Evolutionary conservation across 2,329 filamentous ascomycete genomes (phyloP), one percentile per base, ranked within the genome.

Genomic region (Colletotrichum magnum): DNA sequence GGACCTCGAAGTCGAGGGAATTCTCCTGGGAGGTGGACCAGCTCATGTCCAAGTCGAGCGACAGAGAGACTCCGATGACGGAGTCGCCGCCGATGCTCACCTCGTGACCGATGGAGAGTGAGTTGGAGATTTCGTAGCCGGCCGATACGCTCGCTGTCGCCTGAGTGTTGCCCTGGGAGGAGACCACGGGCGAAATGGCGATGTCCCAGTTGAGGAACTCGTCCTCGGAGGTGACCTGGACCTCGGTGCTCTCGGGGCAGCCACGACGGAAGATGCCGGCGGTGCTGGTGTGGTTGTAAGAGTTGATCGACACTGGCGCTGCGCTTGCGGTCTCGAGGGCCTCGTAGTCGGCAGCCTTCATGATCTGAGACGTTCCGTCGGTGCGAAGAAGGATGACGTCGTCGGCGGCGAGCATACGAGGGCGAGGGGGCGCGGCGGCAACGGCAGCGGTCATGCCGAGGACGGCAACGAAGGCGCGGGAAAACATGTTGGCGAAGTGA

Each of bases 131-230:
- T 4, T 68, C 61, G 72, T 77, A 80, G 12, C 81, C 81, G 13
- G 72, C 51, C 5, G 73, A 73, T 12, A 79, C 71, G 6, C 77
- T 56, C 3, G 81, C 75, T 5, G 54, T 68, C 47, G 78, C 73
- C 3, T 58, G 73, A 26, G 36, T 41, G 24, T 72, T 74, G 2
- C 74, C 75, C 9, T 71, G 74, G 5, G 78, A 78, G 41, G 75
- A 74, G 10, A 78, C 72, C 5, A 82, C 74, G 9, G 75, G 74
- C 10, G 80, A 82, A 72, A 81, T 79, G 51, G 72, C 73, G 1
- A 79, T 71, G 60, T 83, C 81, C 80, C 79, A 82, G 72, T 80
- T 79, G 24, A 79, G 71, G 72, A 82, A 82, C n/a, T 71, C 71
- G 4, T 69, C 64, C 15, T 74, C 73, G n/a, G 71, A 73, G 39